phyloP scores from a whole-genome alignment of 805 yeast species.

The Candida suzukii region DNA sequence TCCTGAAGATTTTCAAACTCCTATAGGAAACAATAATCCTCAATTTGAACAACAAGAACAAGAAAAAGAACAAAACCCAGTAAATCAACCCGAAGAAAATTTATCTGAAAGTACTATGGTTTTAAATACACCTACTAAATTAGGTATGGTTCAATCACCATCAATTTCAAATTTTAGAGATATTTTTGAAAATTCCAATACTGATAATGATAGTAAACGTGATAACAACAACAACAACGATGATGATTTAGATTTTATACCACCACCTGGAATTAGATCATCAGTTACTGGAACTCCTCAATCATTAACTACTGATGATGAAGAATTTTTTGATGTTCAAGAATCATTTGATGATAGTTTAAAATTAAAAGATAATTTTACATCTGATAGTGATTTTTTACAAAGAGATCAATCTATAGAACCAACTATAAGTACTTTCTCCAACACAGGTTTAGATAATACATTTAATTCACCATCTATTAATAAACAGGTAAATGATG shows the following conservation, averaged over 20 bases:
- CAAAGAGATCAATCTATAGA: no score
- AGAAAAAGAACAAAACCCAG: no score
- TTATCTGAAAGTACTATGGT: neutral
- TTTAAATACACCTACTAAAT: neutral
- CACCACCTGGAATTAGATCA: neutral
- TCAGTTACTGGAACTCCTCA: neutral
- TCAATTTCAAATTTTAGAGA: neutral
- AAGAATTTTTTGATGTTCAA: neutral
- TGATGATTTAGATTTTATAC: neutral
- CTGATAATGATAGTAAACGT: neutral
- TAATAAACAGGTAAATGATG: no score
- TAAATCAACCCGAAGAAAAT: no score
- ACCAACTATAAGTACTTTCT: no score
- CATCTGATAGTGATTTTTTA: no score
- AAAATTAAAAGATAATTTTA: no score
- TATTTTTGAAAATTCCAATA: neutral
- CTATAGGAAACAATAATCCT: no score
- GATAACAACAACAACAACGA: neutral
- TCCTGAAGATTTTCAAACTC: no score
- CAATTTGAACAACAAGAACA: no score
- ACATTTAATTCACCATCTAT: no score
- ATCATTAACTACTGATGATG: neutral
- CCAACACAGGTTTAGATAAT: no score
- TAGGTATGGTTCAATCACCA: neutral
- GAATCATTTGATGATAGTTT: neutral